These are phyloP conservation scores for Avena insularis DNA, from an alignment of 176 grass and related monocot species.

Conservation along the genomic window DNA sequence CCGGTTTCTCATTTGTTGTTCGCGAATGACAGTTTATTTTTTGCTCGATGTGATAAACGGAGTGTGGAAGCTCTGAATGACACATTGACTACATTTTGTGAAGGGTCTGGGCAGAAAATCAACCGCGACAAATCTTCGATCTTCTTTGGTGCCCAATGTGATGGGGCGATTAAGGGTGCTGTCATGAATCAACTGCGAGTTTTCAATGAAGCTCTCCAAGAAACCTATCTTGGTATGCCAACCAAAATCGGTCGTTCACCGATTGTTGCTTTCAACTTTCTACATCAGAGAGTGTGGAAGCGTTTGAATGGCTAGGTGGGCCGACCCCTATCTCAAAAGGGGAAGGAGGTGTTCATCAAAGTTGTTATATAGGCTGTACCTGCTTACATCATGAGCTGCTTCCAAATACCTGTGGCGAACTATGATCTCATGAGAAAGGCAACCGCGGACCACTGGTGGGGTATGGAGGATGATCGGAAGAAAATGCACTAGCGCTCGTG, in stretches of 20 bases:
- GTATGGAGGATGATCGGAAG: too few relatives aligned
- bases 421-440: too few relatives aligned
- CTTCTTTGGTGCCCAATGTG: not conserved
- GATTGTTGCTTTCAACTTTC: not conserved
- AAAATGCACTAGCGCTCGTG: too few relatives aligned
- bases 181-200: not conserved
- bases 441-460: too few relatives aligned
- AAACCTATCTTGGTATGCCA: not conserved
- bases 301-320: too few relatives aligned
- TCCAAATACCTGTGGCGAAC: too few relatives aligned
- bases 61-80: not conserved
- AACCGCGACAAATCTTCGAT: not conserved
- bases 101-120: not conserved
- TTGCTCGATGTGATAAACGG: not conserved
- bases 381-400: too few relatives aligned
- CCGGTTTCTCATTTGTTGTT: not conserved
- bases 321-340: too few relatives aligned
- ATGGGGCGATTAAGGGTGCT: fast-evolving
- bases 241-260: not conserved
- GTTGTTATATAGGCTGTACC: too few relatives aligned
- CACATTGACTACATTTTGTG: not conserved
- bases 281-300: not conserved
- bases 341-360: too few relatives aligned
- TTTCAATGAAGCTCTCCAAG: not conserved
- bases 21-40: not conserved